A percentile compares a stretch with the other conserved stretches of the same genome.
Conservation (phyloP, 306 rosid genomes). For the Boehmeria nivea region DNA sequence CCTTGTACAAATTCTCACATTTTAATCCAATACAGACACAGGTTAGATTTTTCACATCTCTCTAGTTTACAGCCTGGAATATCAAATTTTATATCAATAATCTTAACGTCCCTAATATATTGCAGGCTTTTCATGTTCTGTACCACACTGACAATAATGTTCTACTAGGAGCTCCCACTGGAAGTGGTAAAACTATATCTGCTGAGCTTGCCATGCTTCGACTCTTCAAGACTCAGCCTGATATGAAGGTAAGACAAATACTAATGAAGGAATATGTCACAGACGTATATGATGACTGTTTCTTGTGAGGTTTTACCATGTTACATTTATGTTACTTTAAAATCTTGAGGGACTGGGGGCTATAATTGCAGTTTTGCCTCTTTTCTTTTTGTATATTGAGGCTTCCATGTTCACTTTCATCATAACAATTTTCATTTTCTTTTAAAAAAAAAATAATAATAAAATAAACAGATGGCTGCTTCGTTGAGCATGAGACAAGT, state of each 20-base stretch:
- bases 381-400: no score
- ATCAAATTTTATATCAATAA: neutral
- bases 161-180: constrained; percentile 96
- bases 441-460: no score
- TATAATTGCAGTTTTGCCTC: no score
- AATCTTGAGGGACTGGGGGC: no score
- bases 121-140: constrained; percentile 82
- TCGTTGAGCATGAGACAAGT: no score
- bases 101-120: constrained; percentile 1
- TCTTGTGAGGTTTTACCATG: no score
- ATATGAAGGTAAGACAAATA: constrained; percentile 79
- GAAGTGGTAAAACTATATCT: constrained; percentile 98
- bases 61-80: neutral
- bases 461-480: no score
- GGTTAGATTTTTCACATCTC: constrained; percentile 43
- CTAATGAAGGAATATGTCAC: neutral
- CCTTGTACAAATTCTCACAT: constrained; percentile 78
- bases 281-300: no score
- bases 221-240: constrained; percentile 86
- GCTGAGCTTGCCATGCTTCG: constrained; percentile 98
- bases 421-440: no score
- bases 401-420: no score
- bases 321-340: no score
- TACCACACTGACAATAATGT: constrained; percentile 89
- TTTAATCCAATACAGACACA: constrained; percentile 98